A percentile compares a stretch with the other conserved stretches of the same genome.
Evolutionary conservation across 2,329 filamentous ascomycete species (phyloP).

Genomic region (Geosmithia putterillii): DNA sequence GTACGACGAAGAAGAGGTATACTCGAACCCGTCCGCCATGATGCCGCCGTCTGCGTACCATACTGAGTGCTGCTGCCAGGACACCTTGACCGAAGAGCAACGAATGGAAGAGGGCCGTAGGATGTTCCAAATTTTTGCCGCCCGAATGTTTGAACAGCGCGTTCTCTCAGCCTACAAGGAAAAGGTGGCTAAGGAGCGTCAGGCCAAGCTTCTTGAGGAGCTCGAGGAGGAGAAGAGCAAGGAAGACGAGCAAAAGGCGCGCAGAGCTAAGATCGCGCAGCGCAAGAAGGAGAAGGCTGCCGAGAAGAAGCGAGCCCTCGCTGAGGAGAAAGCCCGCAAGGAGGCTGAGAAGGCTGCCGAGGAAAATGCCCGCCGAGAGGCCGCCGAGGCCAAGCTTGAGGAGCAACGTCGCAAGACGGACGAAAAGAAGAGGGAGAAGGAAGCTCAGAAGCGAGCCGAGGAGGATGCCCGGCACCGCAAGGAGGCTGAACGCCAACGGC

Average conservation of each 20-base stretch:
- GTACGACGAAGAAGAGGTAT: conserved; percentile 69
- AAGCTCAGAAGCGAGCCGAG: conserved; percentile 78
- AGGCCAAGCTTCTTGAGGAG: conserved; percentile 82
- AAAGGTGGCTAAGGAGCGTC: conserved; percentile 87
- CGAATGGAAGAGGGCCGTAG: conserved; percentile 96
- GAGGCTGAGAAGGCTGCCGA: conserved; percentile 86
- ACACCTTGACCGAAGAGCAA: conserved; percentile 94
- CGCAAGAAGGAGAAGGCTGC: conserved; percentile 92
- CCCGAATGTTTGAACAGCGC: conserved; percentile 96
- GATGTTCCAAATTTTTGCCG: conserved; percentile 99
- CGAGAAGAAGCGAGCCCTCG: conserved; percentile 74
- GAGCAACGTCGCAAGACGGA: conserved; percentile 75
- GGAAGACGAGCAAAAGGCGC: conserved; percentile 71
- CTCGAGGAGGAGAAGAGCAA: conserved; percentile 72
- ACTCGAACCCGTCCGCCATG: conserved; percentile 26
- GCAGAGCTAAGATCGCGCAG: conserved; percentile 87
- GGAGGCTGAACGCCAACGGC: conserved; percentile 72
- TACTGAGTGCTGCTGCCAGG: conserved; percentile 48
- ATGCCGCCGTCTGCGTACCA: conserved; percentile 19
- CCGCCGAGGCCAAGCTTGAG: conserved; percentile 67
- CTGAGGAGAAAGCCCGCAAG: conserved; percentile 80
- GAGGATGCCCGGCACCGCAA: conserved; percentile 80
- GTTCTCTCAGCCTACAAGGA: conserved; percentile 96
- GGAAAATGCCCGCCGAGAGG: conserved; percentile 62
- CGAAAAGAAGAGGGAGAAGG: conserved; percentile 82